Conservation (phyloP, 1,284 basidiomycete genomes). For the Boletellus deceptivus region DNA sequence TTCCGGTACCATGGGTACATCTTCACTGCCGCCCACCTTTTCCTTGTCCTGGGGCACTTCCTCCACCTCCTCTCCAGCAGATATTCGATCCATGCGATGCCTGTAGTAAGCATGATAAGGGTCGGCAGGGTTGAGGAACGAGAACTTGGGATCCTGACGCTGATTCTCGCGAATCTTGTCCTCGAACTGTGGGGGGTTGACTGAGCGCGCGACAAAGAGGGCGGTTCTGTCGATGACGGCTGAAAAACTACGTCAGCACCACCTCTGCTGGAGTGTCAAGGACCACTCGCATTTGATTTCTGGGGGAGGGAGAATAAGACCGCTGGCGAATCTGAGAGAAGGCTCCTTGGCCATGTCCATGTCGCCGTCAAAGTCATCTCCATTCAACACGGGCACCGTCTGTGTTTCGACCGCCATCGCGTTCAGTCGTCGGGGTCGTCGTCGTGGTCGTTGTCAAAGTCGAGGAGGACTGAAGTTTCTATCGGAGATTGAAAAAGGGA, state of each 20-base stretch:
- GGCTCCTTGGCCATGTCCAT: slow-evolving; percentile 41
- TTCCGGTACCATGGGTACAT: slow-evolving; percentile 37
- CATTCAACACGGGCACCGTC: slow-evolving; percentile 36
- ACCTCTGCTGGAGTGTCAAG: slow-evolving; percentile 6
- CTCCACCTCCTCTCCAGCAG: slow-evolving; percentile 73
- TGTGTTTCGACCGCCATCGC: slow-evolving; percentile 45
- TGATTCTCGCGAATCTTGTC: slow-evolving; percentile 95
- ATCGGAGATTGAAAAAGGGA: slow-evolving; percentile 29
- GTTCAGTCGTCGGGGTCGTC: slow-evolving; percentile 20
- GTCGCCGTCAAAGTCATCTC: slow-evolving; percentile 39
- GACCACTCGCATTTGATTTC: slow-evolving; percentile 81
- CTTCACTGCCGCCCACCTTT: slow-evolving; percentile 39
- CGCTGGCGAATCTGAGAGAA: slow-evolving; percentile 65
- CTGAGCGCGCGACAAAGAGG: slow-evolving; percentile 87
- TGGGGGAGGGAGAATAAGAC: slow-evolving; percentile 88
- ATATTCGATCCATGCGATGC: slow-evolving; percentile 78
- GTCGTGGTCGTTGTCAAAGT: slow-evolving; percentile 23
- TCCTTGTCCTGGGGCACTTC: slow-evolving; percentile 49
- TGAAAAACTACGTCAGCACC: slow-evolving; percentile 32
- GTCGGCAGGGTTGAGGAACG: slow-evolving; percentile 92
- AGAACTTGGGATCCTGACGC: slow-evolving; percentile 93
- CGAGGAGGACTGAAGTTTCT: neutral
- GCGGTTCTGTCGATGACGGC: slow-evolving; percentile 97
- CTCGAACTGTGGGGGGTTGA: slow-evolving; percentile 87
- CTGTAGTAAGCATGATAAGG: slow-evolving; percentile 97